Evolutionary conservation across 106 monocot genomes (phyloP), one percentile per base, ranked within the genome.

Genomic region (Dioscorea dumetorum): DNA sequence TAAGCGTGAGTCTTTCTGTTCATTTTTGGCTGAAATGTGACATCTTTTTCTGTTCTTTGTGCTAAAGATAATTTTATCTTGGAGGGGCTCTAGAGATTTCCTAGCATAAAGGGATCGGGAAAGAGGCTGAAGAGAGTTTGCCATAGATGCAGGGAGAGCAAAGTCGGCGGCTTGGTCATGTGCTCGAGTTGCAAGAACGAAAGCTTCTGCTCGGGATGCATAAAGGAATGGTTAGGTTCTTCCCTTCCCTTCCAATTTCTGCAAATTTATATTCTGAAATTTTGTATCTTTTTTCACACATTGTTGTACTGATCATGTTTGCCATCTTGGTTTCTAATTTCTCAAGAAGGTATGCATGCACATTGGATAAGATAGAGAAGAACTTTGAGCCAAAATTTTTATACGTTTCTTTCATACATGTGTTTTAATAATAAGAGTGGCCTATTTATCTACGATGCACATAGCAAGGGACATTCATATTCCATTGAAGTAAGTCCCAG

Each of bases 161-260:
- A 74, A 35, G 54, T 50, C 10, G 75, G 22, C 21, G 23, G 60
- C 22, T 64, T 81, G 32, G 35, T 81, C 49, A 33, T 66, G 12
- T 83, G 86, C 31, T 63, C 60, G 24, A 75, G 60, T 22, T 83
- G 86, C 67, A 56, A 41, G 63, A 83, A 65, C 52, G 53, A 24
- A 14, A 72, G 56, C 51, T 83, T 85, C 69, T 90, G 86, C 86
- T 62, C 59, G 16, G 66, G 48, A 23, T 90, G 90, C 71, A 76
- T 83, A 24, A 81, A 73, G 63, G 78, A 83, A 60, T 78, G 86
- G 90, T 83, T 41, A 54, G 86, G 90, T 83, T 41, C 15, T 54
- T 14, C 13, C 5, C 15, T 54, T 14, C 13, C 5, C 18, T 54
- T 54, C 13, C 15, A 16, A 54, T 54, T 19, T 54, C 54, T 54